Conservation (phyloP, 2,329 filamentous ascomycete species). For the Alternaria tenuissima region DNA sequence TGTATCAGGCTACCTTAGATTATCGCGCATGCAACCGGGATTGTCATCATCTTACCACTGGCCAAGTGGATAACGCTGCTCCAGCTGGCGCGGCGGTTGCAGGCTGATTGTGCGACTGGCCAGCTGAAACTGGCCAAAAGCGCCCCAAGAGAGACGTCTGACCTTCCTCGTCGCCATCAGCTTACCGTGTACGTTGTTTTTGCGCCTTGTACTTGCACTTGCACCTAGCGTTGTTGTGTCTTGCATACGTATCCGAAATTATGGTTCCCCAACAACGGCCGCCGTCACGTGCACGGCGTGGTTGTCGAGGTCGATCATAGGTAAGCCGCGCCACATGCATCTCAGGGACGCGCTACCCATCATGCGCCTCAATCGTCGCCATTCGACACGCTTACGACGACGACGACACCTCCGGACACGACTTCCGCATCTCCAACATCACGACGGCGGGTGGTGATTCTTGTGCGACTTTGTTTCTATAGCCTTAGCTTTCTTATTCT, state of each 20-base stretch:
- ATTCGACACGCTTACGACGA: slow-evolving; percentile 1
- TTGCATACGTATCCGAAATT: neutral
- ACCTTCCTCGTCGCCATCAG: neutral
- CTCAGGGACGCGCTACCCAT: slow-evolving; percentile 4
- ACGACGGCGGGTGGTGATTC: neutral
- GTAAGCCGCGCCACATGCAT: neutral
- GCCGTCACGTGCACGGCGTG: neutral
- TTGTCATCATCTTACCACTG: slow-evolving; percentile 17
- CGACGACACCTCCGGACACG: neutral
- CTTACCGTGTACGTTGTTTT: neutral
- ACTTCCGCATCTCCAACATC: neutral
- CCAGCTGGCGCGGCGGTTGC: slow-evolving; percentile 1
- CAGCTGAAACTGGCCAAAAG: slow-evolving; percentile 2
- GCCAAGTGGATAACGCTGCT: slow-evolving; percentile 8
- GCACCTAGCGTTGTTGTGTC: neutral
- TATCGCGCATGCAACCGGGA: slow-evolving; percentile 10
- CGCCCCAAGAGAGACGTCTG: neutral
- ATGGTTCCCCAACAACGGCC: neutral
- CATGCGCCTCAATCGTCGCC: neutral
- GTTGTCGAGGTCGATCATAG: neutral
- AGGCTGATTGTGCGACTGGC: neutral
- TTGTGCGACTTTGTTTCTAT: neutral
- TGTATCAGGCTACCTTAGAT: slow-evolving; percentile 32
- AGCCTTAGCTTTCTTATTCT: neutral
- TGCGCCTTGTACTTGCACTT: neutral